Evolutionary conservation across 2,329 filamentous ascomycete species (phyloP), one percentile per base, ranked within the genome.

Genomic region (Diaporthe capsici): DNA sequence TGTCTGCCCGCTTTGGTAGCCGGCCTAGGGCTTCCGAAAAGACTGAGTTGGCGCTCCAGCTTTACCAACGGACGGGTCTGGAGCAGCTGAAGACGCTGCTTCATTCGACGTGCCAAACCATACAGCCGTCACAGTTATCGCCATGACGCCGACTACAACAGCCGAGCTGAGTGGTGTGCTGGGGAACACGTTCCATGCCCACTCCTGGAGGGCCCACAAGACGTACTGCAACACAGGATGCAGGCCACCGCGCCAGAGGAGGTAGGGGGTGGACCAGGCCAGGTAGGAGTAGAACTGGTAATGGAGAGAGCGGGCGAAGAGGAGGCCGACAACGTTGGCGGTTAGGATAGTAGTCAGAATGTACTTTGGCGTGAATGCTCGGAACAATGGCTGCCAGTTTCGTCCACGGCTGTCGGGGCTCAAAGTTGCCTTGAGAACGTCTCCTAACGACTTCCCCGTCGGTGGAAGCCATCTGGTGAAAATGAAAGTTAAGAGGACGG

Each of bases 241-340:
- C 76, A 92, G 86, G 1, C 93, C 92, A 73, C 92, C 91, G 80
- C 91, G 91, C 95, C 95, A 98, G 71, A 98, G 89, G 77, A 98
- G 87, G 83, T 94, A 97, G 0, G 96, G 96, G 9, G 94, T 95
- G 20, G 94, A 90, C 96, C 96, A 98, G 39, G 94, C 94, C 76
- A 98, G 90, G 87, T 97, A 98, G 61, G 94, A 92, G 84, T 95
- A 98, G 87, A 98, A 98, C 82, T 98, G 96, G 87, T 98, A 98
- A 86, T 98, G 96, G 80, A 98, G 89, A 73, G 94, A 96, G 75
- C 96, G 90, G 37, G 96, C 96, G 82, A 95, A 98, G 63, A 98
- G 88, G 85, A 98, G 89, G 51, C 96, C 96, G 74, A 97, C 90
- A 42, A 92, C 87, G 79, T 95, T 93, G 78, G 95, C 93, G 15